Evolutionary conservation across 225 moss, liverwort and hornwort genomes (phyloP).

Genomic region (Antitrichia curtipendula): DNA sequence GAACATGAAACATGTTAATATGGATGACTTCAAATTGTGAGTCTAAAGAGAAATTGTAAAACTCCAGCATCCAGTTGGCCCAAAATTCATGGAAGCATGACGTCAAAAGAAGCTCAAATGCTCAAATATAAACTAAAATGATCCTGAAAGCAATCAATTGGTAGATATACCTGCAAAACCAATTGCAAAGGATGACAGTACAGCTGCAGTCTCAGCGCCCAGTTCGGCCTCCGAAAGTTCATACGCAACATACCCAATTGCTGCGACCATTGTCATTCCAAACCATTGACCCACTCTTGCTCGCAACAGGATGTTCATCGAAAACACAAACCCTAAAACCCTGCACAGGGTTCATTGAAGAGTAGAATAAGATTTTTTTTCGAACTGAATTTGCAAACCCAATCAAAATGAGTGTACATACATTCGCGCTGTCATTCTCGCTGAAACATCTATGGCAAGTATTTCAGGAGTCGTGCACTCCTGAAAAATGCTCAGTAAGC

Average conservation of each 20-base stretch:
- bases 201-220: slow-evolving; percentile 36
- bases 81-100: background rate
- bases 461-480: too few species aligned
- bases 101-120: background rate
- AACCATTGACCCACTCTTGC: slow-evolving; percentile 45
- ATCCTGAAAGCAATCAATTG: background rate
- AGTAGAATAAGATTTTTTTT: background rate
- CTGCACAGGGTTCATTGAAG: slow-evolving; percentile 2
- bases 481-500: background rate
- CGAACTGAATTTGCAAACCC: background rate
- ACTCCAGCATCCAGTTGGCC: background rate
- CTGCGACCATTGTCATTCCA: slow-evolving; percentile 36
- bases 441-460: background rate
- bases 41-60: background rate
- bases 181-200: slow-evolving; percentile 33
- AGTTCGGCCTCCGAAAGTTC: slow-evolving; percentile 8
- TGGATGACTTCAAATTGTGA: background rate
- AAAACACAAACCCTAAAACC: slow-evolving; percentile 30
- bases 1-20: background rate
- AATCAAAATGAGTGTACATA: background rate
- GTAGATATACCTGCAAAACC: slow-evolving; percentile 27
- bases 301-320: slow-evolving; percentile 20
- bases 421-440: background rate
- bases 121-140: background rate
- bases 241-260: slow-evolving; percentile 19